Conservation (phyloP, 345 rosid genomes). For the Linum lewisii region DNA sequence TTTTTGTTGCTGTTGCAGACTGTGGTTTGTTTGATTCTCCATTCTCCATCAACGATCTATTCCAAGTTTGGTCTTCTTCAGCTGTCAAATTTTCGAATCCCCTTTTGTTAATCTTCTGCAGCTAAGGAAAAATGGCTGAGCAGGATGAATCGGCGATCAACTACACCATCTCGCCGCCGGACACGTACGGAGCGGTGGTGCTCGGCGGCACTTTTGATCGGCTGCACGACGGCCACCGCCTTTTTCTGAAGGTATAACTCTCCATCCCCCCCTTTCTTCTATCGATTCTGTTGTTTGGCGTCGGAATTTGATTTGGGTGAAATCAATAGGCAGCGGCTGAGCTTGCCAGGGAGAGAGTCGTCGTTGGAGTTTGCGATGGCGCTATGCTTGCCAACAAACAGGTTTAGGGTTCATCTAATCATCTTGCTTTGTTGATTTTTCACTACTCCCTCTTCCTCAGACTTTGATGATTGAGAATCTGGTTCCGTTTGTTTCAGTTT, state of each 20-base stretch:
- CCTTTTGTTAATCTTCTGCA: too few species aligned
- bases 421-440: too few species aligned
- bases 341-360: slow-evolving; percentile 54
- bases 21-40: too few species aligned
- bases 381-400: slow-evolving; percentile 69
- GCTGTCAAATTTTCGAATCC: too few species aligned
- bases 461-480: not conserved
- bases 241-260: slow-evolving; percentile 59
- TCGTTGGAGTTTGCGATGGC: slow-evolving; percentile 80
- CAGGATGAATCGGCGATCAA: slow-evolving; percentile 3
- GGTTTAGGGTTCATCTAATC: slow-evolving; percentile 26
- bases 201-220: slow-evolving; percentile 94
- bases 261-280: not conserved
- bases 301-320: not conserved
- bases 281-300: not conserved
- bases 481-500: slow-evolving; percentile 31
- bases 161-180: slow-evolving; percentile 30
- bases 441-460: too few species aligned
- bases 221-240: slow-evolving; percentile 83
- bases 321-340: slow-evolving; percentile 51
- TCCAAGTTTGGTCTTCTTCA: too few species aligned
- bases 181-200: slow-evolving; percentile 57
- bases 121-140: not conserved
- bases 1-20: too few species aligned
- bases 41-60: too few species aligned